Percentiles rank a stretch among this genome's conserved stretches.
These are phyloP conservation scores for Cornus florida DNA, from an alignment of 148 eudicot genomes.

Conservation along the genomic window DNA sequence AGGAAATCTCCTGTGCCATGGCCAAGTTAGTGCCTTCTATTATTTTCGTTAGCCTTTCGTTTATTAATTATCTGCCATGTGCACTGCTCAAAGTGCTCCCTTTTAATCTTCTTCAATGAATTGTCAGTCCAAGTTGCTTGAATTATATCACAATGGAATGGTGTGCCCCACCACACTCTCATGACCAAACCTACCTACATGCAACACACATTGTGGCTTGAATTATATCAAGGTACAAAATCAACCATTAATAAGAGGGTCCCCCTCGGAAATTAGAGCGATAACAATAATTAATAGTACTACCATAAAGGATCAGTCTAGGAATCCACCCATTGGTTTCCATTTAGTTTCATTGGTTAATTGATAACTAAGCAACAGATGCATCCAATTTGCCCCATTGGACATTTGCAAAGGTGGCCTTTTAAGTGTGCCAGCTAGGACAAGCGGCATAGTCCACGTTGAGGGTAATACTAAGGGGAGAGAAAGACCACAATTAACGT, in stretches of 20 bases:
- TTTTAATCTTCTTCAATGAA: neutral
- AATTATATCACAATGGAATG: neutral
- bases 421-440: too few relatives aligned
- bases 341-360: too few relatives aligned
- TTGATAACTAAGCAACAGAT: too few relatives aligned
- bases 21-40: neutral
- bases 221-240: neutral
- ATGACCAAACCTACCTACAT: neutral
- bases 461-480: too few relatives aligned
- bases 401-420: too few relatives aligned
- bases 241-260: conserved; percentile 1
- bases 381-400: too few relatives aligned
- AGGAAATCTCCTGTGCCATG: neutral
- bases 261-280: neutral
- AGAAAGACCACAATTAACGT: too few relatives aligned
- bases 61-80: conserved; percentile 11
- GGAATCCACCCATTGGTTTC: too few relatives aligned
- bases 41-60: neutral
- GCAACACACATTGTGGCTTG: neutral
- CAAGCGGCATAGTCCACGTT: too few relatives aligned
- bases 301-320: neutral
- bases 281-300: neutral
- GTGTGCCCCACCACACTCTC: neutral
- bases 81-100: conserved; percentile 2
- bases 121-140: conserved; percentile 13